Conservation (phyloP, 306 rosid genomes). For the Prunus armeniaca region DNA sequence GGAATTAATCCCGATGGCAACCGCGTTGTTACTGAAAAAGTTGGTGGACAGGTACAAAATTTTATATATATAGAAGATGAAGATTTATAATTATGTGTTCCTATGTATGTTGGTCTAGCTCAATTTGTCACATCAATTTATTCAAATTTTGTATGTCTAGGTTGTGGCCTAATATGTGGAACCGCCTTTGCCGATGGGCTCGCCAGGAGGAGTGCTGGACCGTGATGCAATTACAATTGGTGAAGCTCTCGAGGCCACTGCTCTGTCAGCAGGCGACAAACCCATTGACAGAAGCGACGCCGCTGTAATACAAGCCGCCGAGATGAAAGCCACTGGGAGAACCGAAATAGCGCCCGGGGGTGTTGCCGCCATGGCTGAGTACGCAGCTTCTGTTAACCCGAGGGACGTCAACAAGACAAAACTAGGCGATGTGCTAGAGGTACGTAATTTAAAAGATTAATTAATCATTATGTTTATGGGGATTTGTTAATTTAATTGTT, state of each 20-base stretch:
- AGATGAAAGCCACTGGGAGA: constrained; percentile 39
- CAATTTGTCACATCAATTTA: too few relatives aligned
- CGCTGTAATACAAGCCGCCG: constrained; percentile 44
- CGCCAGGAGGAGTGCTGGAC: constrained; percentile 30
- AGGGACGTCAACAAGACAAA: constrained; percentile 31
- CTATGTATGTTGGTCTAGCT: too few relatives aligned
- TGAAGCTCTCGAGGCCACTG: constrained; percentile 59
- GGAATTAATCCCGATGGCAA: too few relatives aligned
- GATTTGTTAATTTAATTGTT: too few relatives aligned
- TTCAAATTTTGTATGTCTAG: not conserved
- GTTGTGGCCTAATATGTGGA: constrained; percentile 52
- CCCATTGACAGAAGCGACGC: constrained; percentile 52
- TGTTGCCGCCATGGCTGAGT: constrained; percentile 43
- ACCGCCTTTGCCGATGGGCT: constrained; percentile 32
- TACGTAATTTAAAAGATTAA: not conserved
- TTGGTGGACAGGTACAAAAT: too few relatives aligned
- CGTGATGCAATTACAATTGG: constrained; percentile 49
- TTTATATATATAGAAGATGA: too few relatives aligned
- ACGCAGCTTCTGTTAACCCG: constrained; percentile 41
- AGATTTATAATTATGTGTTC: too few relatives aligned
- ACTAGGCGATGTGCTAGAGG: constrained; percentile 38
- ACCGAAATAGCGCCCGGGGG: constrained; percentile 26
- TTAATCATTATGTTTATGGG: not conserved
- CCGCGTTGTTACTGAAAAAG: too few relatives aligned
- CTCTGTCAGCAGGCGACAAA: constrained; percentile 34